Evolutionary conservation across 371 early-diverging fungal genomes (phyloP), one percentile per base, ranked within the genome.

Genomic region (Syncephalastrum monosporum): DNA sequence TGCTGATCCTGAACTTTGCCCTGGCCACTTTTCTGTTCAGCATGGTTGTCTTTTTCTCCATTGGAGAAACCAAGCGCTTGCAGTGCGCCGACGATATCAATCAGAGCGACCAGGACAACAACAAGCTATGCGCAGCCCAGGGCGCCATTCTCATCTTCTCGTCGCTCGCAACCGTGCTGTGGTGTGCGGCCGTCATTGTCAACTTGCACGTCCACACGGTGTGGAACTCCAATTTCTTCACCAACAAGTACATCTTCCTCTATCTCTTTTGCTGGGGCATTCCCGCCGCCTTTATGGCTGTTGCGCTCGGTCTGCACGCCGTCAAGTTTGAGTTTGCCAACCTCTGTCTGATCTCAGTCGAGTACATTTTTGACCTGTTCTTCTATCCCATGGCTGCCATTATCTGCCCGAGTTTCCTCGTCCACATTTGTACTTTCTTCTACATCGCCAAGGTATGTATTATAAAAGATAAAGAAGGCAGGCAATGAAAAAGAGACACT

Each of bases 191-290:
- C 27, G 63, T 88, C 60, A 85, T 84, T 59, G n/a, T 81, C 41
- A 85, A 85, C 54, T 61, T 87, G 25, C 88, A 88, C 58, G 38
- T 83, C n/a, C 84, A 84, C 59, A 84, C 86, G 4, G 88, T 88
- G 29, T 85, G 84, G 84, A 72, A 82, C 56, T 81, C 82, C 7
- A 75, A 77, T 50, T 76, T 82, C 66, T 75, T 88, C 23, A 72
- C 77, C 24, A 64, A 77, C 25, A 77, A 78, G 57, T 85, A 85
- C 56, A 63, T 68, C 42, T 42, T 76, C 24, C 65, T 84, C 10
- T 65, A 82, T 53, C 45, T 80, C 14, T 45, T 86, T 33, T 86
- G 88, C 64, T 88, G 86, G 86, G 85, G 84, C 4, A 63, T 73
- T 27, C 81, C 88, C 3, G 47, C 65, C 6, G 64, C 75, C 10